Evolutionary conservation across 2,329 filamentous ascomycete genomes (phyloP), one percentile per base, ranked within the genome.

Genomic region (Epichloe hybrida): DNA sequence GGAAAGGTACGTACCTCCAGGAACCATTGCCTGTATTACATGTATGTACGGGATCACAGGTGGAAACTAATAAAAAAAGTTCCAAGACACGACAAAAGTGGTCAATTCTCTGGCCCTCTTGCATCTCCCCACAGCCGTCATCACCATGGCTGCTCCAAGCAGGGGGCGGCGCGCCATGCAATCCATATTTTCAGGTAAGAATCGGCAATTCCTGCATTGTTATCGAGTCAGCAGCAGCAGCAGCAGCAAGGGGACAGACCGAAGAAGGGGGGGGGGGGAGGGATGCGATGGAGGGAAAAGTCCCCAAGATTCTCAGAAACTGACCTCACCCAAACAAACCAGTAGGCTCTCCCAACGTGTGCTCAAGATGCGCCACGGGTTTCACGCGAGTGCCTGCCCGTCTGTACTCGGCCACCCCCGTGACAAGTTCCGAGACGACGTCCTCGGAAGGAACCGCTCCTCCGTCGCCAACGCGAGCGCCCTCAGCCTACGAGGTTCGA

Each of bases 161-260:
- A 76, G 77, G 71, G 78, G 78, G 56, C 65, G 73, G 57, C 70
- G 66, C 61, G 71, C 72, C 62, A 64, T 73, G 53, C 68, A 72
- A 59, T 69, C 69, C 56, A 66, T 75, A 50, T 58, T 81, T 52
- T 69, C 70, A 62, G 69, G 79, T 81, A 61, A 62, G 74, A 50
- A 53, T 57, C 23, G 15, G 34, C 40, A 36, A 36, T 3, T 5
- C n/a, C 40, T 40, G 21, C 3, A 12, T 23, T 8, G 11, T 11
- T 20, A 6, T 13, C 36, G 13, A 13, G 36, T 6, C 36, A 21
- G 37, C n/a, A 49, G 37, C 46, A 50, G 11, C 11, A 5, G n/a
- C 9, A 50, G 11, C 11, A 5, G n/a, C 5, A 42, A 41, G 36
- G 17, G 31, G 15, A 15, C 36, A 7, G 23, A 27, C 27, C 3